Conservation (phyloP, 441 rosid species). For the Brassica balearica region DNA sequence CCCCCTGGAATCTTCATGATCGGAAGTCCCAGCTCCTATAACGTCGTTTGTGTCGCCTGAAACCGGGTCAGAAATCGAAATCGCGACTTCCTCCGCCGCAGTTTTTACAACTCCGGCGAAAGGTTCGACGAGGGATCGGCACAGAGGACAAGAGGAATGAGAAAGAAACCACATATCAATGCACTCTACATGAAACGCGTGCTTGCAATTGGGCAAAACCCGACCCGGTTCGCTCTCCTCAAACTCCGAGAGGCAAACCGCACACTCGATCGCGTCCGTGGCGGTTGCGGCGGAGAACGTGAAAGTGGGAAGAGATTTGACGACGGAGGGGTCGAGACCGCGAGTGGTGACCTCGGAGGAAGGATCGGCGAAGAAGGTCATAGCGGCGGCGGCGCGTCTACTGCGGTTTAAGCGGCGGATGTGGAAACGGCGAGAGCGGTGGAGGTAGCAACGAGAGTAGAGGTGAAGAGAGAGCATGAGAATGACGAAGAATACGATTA, state of each 20-base stretch:
- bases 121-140: constrained; percentile 66
- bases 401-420: constrained; percentile 50
- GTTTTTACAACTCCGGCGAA: constrained; percentile 11
- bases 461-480: constrained; percentile 67
- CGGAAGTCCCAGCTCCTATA: constrained; percentile 39
- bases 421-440: constrained; percentile 58
- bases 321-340: constrained; percentile 55
- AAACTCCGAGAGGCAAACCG: constrained; percentile 74
- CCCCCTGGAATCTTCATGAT: constrained; percentile 22
- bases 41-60: constrained; percentile 29
- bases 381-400: constrained; percentile 41
- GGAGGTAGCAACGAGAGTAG: constrained; percentile 74
- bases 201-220: constrained; percentile 44
- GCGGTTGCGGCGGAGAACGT: constrained; percentile 39
- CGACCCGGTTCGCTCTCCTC: constrained; percentile 72
- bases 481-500: constrained; percentile 64
- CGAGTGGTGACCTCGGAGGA: constrained; percentile 34
- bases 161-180: constrained; percentile 41
- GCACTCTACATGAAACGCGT: constrained; percentile 2
- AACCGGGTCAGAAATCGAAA: constrained; percentile 15
- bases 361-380: constrained; percentile 52
- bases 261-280: constrained; percentile 53
- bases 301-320: constrained; percentile 27
- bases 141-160: constrained; percentile 83
- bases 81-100: constrained; percentile 16